phyloP scores from a whole-genome alignment of 2,329 filamentous ascomycete genomes.

The Clarireedia monteithiana region DNA sequence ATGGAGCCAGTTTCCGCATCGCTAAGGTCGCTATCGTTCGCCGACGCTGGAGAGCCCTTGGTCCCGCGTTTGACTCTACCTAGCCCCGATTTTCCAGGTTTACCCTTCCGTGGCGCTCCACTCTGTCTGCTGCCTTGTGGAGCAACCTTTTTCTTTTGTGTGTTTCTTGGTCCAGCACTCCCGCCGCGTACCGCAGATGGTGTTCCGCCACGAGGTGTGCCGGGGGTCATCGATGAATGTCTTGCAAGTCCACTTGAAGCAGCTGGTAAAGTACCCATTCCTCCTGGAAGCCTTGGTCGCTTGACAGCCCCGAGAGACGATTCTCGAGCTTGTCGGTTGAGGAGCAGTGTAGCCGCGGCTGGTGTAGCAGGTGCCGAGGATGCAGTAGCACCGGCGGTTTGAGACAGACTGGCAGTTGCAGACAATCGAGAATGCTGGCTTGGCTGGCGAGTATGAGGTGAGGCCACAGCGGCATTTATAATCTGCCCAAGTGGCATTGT shows the following conservation, averaged over 20 bases:
- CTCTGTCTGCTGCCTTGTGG: slow-evolving; percentile 28
- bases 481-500: slow-evolving; percentile 21
- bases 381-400: slow-evolving; percentile 13
- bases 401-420: slow-evolving; percentile 20
- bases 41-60: slow-evolving; percentile 55
- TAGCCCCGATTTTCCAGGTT: slow-evolving; percentile 46
- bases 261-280: slow-evolving; percentile 38
- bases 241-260: slow-evolving; percentile 52
- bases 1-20: slow-evolving; percentile 51
- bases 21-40: slow-evolving; percentile 57
- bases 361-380: slow-evolving; percentile 53
- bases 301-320: slow-evolving; percentile 52
- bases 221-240: slow-evolving; percentile 55
- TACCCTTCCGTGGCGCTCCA: slow-evolving; percentile 23
- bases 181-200: slow-evolving; percentile 38
- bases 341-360: slow-evolving; percentile 51
- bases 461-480: slow-evolving; percentile 16
- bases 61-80: slow-evolving; percentile 51
- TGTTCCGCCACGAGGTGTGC: slow-evolving; percentile 46
- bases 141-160: slow-evolving; percentile 30
- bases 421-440: slow-evolving; percentile 23
- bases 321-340: slow-evolving; percentile 49
- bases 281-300: slow-evolving; percentile 36
- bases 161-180: slow-evolving; percentile 51
- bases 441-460: slow-evolving; percentile 22